Percentiles rank a stretch among this genome's conserved stretches.
Conservation (phyloP, 2,329 filamentous ascomycete species). For the Chrysoporthe deuterocubensis region DNA sequence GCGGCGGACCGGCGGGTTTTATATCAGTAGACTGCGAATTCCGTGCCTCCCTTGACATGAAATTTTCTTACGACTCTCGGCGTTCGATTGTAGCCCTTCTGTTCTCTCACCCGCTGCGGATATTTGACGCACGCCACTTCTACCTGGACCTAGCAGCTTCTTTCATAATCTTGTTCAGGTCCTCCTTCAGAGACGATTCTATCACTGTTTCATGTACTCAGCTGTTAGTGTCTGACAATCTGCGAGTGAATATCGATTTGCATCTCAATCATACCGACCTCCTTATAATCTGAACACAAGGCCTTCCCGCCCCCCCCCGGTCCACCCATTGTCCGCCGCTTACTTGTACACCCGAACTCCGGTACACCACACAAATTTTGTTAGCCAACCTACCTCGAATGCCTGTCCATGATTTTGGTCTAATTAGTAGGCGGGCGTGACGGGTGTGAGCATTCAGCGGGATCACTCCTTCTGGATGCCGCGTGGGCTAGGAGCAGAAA, state of each 20-base stretch:
- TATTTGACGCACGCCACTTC: slow-evolving; percentile 17
- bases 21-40: not conserved
- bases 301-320: too few species aligned
- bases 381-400: not conserved
- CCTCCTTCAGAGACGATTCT: slow-evolving; percentile 4
- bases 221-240: too few species aligned
- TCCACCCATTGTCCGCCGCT: too few species aligned
- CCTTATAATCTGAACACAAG: too few species aligned
- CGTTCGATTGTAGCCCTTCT: slow-evolving; percentile 13
- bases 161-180: slow-evolving; percentile 19
- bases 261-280: too few species aligned
- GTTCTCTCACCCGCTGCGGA: slow-evolving; percentile 16
- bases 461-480: not conserved
- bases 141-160: slow-evolving; percentile 21
- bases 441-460: not conserved
- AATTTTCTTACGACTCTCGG: slow-evolving; percentile 9
- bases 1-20: too few species aligned
- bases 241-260: too few species aligned
- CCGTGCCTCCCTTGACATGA: slow-evolving; percentile 11
- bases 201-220: too few species aligned
- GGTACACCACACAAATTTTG: not conserved
- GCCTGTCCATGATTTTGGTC: not conserved
- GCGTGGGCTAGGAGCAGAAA: too few species aligned
- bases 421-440: not conserved
- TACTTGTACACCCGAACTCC: too few species aligned